These are phyloP conservation scores for Theobroma grandiflorum DNA, from an alignment of 441 rosid genomes.

Conservation along the genomic window DNA sequence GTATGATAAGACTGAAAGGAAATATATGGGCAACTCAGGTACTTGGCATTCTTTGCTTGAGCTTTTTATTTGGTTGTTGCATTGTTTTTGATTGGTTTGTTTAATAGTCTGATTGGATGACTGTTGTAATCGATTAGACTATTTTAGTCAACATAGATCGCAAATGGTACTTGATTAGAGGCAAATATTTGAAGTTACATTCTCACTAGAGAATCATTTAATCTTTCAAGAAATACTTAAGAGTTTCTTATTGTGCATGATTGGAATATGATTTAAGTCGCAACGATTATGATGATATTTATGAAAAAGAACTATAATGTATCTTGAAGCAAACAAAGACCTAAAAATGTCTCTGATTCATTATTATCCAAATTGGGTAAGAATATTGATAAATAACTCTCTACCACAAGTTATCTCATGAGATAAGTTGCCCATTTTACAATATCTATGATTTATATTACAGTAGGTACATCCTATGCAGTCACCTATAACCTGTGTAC, in stretches of 20 bases:
- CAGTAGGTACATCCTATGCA: not conserved
- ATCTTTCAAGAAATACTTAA: not conserved
- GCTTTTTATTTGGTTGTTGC: not conserved
- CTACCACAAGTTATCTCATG: not conserved
- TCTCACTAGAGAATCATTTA: too few relatives aligned
- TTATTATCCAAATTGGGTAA: not conserved
- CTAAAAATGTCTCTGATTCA: not conserved
- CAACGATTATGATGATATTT: not conserved
- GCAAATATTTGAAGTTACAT: too few relatives aligned
- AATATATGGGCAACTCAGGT: too few relatives aligned
- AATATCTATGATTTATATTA: not conserved
- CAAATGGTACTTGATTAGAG: too few relatives aligned
- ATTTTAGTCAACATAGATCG: not conserved
- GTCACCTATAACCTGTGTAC: conserved; percentile 6
- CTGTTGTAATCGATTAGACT: not conserved
- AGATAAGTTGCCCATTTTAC: not conserved
- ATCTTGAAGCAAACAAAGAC: conserved; percentile 1
- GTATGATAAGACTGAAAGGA: not conserved
- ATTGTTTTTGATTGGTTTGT: too few relatives aligned
- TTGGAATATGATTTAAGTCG: not conserved
- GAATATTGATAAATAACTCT: not conserved
- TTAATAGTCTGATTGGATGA: not conserved
- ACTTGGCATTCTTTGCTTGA: not conserved
- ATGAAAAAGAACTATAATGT: not conserved
- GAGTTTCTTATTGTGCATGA: not conserved